Conservation (phyloP, 768 basidiomycete species). For the Lenzites betulinus region DNA sequence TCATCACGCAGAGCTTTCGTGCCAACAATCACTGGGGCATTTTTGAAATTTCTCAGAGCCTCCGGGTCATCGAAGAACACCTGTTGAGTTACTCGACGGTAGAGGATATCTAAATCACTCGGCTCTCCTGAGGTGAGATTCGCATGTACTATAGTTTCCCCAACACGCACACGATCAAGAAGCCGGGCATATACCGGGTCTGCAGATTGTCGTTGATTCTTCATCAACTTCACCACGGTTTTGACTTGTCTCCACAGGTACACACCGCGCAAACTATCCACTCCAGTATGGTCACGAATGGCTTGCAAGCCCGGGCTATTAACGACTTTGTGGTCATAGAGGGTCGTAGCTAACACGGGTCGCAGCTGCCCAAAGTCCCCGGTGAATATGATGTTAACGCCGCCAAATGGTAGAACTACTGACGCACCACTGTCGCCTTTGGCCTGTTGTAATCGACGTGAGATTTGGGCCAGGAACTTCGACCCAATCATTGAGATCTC, state of each 20-base stretch:
- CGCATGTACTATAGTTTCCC: background rate
- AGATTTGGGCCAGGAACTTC: slow-evolving; percentile 24
- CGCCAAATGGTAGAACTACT: slow-evolving; percentile 27
- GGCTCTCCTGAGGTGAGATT: background rate
- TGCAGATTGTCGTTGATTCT: background rate
- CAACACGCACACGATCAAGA: background rate
- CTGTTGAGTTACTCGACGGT: background rate
- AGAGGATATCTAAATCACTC: background rate
- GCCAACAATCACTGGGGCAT: slow-evolving; percentile 1
- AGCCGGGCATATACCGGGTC: background rate
- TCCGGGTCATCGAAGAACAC: background rate
- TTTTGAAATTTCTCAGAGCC: background rate
- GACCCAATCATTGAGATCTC: slow-evolving; percentile 28
- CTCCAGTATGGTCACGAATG: background rate
- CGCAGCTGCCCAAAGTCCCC: slow-evolving; percentile 35
- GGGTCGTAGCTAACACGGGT: slow-evolving; percentile 23
- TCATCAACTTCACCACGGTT: background rate
- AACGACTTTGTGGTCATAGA: slow-evolving; percentile 20
- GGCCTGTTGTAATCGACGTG: slow-evolving; percentile 22
- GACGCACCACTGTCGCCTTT: slow-evolving; percentile 16
- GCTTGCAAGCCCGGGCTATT: background rate
- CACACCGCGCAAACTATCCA: background rate
- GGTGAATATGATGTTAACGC: slow-evolving; percentile 35
- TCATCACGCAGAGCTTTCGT: background rate
- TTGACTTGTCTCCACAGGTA: background rate